Conservation (phyloP, 129 eudicot genomes). For the Flaveria sonorensis region DNA sequence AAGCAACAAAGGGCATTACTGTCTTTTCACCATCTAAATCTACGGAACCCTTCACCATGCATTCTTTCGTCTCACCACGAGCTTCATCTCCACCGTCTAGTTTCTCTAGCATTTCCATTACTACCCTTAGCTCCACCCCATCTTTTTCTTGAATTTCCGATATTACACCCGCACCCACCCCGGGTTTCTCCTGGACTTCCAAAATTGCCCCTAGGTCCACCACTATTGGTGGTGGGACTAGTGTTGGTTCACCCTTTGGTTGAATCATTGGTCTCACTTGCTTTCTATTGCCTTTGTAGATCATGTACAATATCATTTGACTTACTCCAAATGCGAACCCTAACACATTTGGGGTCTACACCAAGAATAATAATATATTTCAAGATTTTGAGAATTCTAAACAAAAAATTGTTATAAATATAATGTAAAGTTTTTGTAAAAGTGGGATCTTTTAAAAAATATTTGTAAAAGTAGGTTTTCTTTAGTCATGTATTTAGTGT, state of each 20-base stretch:
- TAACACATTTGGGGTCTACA: slow-evolving; percentile 59
- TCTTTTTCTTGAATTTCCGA: not conserved
- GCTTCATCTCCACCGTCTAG: slow-evolving; percentile 21
- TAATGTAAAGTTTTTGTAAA: too few species aligned
- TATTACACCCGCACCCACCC: not conserved
- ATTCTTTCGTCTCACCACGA: slow-evolving; percentile 19
- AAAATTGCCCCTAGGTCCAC: slow-evolving; percentile 29
- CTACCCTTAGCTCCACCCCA: slow-evolving; percentile 11
- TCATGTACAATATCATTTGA: slow-evolving; percentile 57
- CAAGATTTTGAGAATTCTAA: not conserved
- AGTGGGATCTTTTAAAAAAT: too few species aligned
- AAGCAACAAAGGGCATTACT: slow-evolving; percentile 8
- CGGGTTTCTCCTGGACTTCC: slow-evolving; percentile 19
- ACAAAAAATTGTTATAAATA: too few species aligned
- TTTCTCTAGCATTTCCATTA: slow-evolving; percentile 22
- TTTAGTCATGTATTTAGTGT: not conserved
- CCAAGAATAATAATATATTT: not conserved
- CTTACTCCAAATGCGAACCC: slow-evolving; percentile 62
- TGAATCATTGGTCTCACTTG: slow-evolving; percentile 33
- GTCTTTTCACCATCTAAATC: slow-evolving; percentile 24
- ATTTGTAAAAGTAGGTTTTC: not conserved
- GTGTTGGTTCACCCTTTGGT: not conserved
- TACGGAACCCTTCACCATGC: not conserved
- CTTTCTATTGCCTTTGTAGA: slow-evolving; percentile 44
- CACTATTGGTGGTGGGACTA: not conserved